A percentile compares a stretch with the other conserved stretches of the same genome.
Conservation (phyloP, 208 protist genomes). For the Trypanosoma cruzi region DNA sequence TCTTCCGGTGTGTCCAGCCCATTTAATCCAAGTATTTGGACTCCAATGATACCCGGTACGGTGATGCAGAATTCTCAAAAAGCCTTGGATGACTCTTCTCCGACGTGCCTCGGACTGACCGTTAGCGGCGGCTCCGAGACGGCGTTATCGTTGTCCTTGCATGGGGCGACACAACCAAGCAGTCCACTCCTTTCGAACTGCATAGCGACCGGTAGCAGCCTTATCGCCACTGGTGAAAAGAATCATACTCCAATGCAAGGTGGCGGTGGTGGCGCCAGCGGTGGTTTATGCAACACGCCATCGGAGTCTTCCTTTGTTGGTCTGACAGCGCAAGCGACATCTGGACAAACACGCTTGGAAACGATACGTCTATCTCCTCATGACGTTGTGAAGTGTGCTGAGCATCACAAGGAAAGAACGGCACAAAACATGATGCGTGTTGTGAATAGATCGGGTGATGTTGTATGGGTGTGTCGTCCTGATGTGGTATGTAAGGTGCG, state of each 20-base stretch:
- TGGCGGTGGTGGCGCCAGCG: not conserved
- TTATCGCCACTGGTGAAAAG: not conserved
- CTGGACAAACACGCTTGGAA: not conserved
- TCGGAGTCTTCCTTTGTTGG: not conserved
- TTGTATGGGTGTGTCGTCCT: slow-evolving; percentile 9
- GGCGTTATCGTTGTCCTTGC: not conserved
- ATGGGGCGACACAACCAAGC: not conserved
- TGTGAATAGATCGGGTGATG: not conserved
- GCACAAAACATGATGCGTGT: slow-evolving; percentile 14
- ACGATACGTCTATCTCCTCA: slow-evolving; percentile 1
- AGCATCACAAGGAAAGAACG: slow-evolving; percentile 15
- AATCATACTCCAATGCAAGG: not conserved
- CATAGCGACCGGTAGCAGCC: not conserved
- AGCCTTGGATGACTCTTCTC: not conserved
- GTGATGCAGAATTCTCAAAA: not conserved
- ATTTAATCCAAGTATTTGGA: not conserved
- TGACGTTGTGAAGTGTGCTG: slow-evolving; percentile 8
- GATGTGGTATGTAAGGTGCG: slow-evolving; percentile 15
- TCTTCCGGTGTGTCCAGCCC: not conserved
- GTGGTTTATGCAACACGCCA: not conserved
- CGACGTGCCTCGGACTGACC: not conserved
- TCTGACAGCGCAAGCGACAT: not conserved
- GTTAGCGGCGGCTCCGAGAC: not conserved
- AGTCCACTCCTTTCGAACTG: not conserved
- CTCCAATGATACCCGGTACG: not conserved